These are phyloP conservation scores for Penicillium sp. DNA, from an alignment of 2,329 filamentous ascomycete genomes.

Conservation along the genomic window DNA sequence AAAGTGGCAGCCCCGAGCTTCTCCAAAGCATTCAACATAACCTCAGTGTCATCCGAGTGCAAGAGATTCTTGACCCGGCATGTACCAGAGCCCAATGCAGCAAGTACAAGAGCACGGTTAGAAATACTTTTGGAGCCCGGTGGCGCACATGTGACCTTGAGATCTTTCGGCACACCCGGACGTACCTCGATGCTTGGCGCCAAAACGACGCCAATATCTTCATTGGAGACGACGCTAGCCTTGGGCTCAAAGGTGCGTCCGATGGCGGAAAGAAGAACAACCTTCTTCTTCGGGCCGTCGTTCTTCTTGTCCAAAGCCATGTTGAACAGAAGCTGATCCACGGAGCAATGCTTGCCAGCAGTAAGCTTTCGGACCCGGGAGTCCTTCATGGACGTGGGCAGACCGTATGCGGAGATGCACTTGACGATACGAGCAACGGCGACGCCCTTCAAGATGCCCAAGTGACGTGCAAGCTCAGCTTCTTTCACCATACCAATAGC, in stretches of 20 bases:
- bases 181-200: constrained; percentile 70
- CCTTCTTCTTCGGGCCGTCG: constrained; percentile 88
- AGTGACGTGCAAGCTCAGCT: constrained; percentile 81
- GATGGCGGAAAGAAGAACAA: constrained; percentile 85
- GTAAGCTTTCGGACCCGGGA: constrained; percentile 75
- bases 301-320: constrained; percentile 99
- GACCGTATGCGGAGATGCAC: constrained; percentile 87
- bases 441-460: constrained; percentile 76
- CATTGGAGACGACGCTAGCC: constrained; percentile 83
- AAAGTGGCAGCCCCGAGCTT: constrained; percentile 82
- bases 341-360: constrained; percentile 78
- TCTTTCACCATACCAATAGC: constrained; percentile 99
- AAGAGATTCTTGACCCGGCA: constrained; percentile 88
- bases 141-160: constrained; percentile 71
- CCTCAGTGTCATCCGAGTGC: constrained; percentile 94
- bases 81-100: constrained; percentile 77
- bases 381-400: constrained; percentile 80
- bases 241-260: constrained; percentile 80
- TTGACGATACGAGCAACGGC: constrained; percentile 87
- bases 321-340: constrained; percentile 77
- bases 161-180: constrained; percentile 61
- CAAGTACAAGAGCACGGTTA: constrained; percentile 88
- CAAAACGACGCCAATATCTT: constrained; percentile 73
- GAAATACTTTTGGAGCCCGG: constrained; percentile 98
- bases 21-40: constrained; percentile 89